Percentiles rank a stretch among this genome's conserved stretches.
Conservation (phyloP, 495 filamentous ascomycete species). For the Annulohypoxylon maeteangense region DNA sequence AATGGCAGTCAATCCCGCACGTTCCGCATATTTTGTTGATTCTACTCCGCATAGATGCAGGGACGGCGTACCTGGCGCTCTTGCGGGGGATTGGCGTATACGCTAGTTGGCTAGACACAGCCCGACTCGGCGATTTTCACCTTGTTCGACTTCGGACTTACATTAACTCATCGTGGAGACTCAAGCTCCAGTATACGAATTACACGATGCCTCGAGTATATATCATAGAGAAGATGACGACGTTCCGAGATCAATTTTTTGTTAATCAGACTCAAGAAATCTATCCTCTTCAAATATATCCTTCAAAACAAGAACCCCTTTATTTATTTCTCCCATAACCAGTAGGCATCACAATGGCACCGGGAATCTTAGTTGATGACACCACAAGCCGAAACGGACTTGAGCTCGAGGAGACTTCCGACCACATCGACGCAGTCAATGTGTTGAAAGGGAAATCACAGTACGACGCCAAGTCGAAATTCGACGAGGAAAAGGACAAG, state of each 20-base stretch:
- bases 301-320: slow-evolving; percentile 14
- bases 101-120: slow-evolving; percentile 14
- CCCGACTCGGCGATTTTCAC: slow-evolving; percentile 46
- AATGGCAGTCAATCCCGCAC: slow-evolving; percentile 1
- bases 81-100: slow-evolving; percentile 26
- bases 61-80: slow-evolving; percentile 15
- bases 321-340: background rate
- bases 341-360: slow-evolving; percentile 40
- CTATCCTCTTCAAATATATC: background rate
- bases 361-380: slow-evolving; percentile 42
- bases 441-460: slow-evolving; percentile 67
- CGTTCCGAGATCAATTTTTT: background rate
- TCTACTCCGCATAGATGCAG: background rate
- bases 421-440: slow-evolving; percentile 84
- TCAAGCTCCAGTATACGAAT: slow-evolving; percentile 16
- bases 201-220: slow-evolving; percentile 32
- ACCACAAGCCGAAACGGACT: slow-evolving; percentile 66
- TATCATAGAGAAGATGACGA: slow-evolving; percentile 13
- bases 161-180: slow-evolving; percentile 22
- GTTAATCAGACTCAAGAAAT: background rate
- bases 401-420: slow-evolving; percentile 81
- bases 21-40: slow-evolving; percentile 7
- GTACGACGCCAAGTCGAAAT: slow-evolving; percentile 71
- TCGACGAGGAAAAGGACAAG: slow-evolving; percentile 84
- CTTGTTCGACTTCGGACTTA: slow-evolving; percentile 6